phyloP scores from a whole-genome alignment of 176 grass and related monocot species.

The Oryza australiensis region DNA sequence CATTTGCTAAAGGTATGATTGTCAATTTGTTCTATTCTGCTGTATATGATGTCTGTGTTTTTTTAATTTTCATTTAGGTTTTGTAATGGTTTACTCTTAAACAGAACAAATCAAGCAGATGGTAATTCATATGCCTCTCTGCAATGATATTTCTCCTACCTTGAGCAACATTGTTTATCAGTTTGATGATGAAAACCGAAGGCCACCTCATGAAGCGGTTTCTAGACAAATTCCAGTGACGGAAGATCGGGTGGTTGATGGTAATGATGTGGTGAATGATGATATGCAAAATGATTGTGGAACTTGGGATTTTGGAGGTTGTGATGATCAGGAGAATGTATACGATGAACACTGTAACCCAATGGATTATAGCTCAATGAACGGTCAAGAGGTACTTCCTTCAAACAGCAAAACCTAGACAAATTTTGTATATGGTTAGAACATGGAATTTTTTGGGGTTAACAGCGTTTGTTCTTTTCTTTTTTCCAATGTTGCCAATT shows the following conservation, averaged over 20 bases:
- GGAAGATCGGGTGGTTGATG: conserved; percentile 38
- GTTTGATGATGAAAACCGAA: conserved; percentile 92
- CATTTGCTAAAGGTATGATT: conserved; percentile 78
- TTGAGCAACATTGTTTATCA: conserved; percentile 75
- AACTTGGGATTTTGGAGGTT: conserved; percentile 61
- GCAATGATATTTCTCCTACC: conserved; percentile 83
- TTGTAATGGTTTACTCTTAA: conserved; percentile 30
- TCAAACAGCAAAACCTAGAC: not conserved
- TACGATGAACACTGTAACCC: conserved; percentile 49
- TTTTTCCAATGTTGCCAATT: not conserved
- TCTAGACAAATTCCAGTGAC: conserved; percentile 50
- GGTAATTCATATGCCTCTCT: conserved; percentile 63
- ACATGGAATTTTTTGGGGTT: conserved; percentile 7
- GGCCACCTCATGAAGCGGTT: conserved; percentile 47
- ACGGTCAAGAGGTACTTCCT: conserved; percentile 66
- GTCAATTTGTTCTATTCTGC: conserved; percentile 2
- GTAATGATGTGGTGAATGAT: conserved; percentile 31
- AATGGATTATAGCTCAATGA: conserved; percentile 47
- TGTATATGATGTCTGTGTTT: not conserved
- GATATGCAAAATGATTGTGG: conserved; percentile 49
- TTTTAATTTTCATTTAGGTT: conserved; percentile 27
- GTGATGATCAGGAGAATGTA: conserved; percentile 57
- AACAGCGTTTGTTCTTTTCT: not conserved
- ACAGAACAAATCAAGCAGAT: conserved; percentile 80
- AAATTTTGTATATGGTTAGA: not conserved